These are phyloP conservation scores for Rhododendron griersonianum DNA, from an alignment of 148 eudicot genomes.

Conservation along the genomic window DNA sequence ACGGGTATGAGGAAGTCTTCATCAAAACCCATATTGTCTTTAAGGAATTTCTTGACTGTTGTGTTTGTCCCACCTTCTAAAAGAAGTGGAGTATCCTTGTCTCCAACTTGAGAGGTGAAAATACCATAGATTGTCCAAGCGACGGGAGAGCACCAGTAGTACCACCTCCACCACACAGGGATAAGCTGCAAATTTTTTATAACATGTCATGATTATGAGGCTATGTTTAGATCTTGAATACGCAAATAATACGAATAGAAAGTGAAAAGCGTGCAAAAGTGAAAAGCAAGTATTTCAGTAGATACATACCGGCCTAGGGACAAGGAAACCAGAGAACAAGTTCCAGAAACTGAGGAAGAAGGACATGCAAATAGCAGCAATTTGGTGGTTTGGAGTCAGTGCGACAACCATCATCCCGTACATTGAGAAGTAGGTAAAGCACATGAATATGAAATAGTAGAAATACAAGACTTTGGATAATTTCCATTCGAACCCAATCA, in stretches of 20 bases:
- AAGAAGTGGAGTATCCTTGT: constrained; percentile 11
- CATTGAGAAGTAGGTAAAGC: constrained; percentile 41
- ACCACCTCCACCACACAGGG: constrained; percentile 57
- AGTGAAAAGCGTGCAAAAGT: background rate
- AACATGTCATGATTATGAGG: background rate
- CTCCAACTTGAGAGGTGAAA: constrained; percentile 40
- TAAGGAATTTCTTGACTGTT: constrained; percentile 19
- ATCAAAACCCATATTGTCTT: constrained; percentile 16
- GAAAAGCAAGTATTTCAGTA: background rate
- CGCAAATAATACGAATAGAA: background rate
- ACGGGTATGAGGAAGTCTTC: constrained; percentile 33
- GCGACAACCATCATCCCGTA: constrained; percentile 58
- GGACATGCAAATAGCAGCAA: constrained; percentile 43
- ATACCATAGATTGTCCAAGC: constrained; percentile 51
- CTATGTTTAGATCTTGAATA: background rate
- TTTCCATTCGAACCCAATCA: constrained; percentile 39
- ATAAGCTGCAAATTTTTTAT: constrained; percentile 31
- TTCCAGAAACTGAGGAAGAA: constrained; percentile 54
- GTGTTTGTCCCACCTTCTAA: background rate
- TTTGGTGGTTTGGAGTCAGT: constrained; percentile 32
- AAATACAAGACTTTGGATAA: constrained; percentile 31
- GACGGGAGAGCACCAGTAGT: constrained; percentile 48
- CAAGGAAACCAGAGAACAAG: constrained; percentile 43
- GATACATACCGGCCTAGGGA: constrained; percentile 35
- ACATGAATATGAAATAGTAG: constrained; percentile 36